Evolutionary conservation across 805 yeast species (phyloP), one percentile per base, ranked within the genome.

Genomic region (Phaffomyces opuntiae): DNA sequence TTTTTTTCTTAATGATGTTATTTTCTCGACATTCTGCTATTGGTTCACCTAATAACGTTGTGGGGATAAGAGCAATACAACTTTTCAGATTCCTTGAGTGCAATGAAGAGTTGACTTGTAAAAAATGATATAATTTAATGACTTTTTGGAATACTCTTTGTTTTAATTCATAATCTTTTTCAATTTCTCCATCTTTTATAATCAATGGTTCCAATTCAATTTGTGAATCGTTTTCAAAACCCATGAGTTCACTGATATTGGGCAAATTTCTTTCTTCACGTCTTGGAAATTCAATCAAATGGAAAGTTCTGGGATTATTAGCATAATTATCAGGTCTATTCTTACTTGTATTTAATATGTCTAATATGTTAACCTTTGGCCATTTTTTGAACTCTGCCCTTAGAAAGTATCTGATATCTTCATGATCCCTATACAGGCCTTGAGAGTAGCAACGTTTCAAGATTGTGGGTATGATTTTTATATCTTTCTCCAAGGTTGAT

Each of bases 81-180:
- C 53, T 34, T 3, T 44, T 40, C 5, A 59, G 34, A 12, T 43
- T 54, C 25, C 56, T 54, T 3, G 55, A 42, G 25, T 55, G 59
- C 0, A 55, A 7, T 34, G 46, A 47, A 2, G 37, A 17, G 11
- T 39, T 37, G 0, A 45, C 27, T 26, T 44, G 40, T 2, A 59
- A 27, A 32, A 56, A 56, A 19, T 48, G 41, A 42, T 54, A 54
- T 0, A 58, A 47, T 5, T 41, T 48, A 5, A 59, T 44, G 0
- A 57, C 57, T 24, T 55, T 53, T 4, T 46, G 39, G 3, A 59
- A 46, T 52, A 56, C 50, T 3, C n/a, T n/a, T 9, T 52, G 49
- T 13, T 46, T 27, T 6, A 36, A 33, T 21, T 47, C 43, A 21
- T 53, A 51, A 9, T 38, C 38, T 19, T 42, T 38, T 24, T 46